phyloP scores from a whole-genome alignment of 1,284 basidiomycete species.

The Rhodotorula sp. region DNA sequence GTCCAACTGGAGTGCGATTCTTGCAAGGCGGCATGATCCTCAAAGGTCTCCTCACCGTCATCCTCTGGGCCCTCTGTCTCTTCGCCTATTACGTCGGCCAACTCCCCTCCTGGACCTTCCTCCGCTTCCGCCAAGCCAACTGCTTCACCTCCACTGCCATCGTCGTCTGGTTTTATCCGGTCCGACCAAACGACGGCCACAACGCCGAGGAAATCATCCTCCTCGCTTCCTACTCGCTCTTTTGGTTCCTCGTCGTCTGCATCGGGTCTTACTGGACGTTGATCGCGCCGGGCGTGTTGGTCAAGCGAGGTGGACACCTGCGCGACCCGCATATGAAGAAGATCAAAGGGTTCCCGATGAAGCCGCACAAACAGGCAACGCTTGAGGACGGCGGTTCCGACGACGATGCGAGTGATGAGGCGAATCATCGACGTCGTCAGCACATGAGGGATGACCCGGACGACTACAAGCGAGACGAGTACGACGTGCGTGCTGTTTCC shows the following conservation, averaged over 20 bases:
- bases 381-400: background rate
- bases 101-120: constrained; percentile 17
- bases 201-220: background rate
- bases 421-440: background rate
- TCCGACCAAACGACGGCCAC: constrained; percentile 5
- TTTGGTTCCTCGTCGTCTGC: constrained; percentile 28
- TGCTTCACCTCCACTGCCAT: constrained; percentile 23
- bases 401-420: background rate
- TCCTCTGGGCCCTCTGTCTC: constrained; percentile 32
- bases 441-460: constrained; percentile 3
- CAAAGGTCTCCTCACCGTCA: constrained; percentile 22
- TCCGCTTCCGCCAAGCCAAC: constrained; percentile 32
- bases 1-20: constrained; percentile 21
- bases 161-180: constrained; percentile 28
- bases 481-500: background rate
- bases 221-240: constrained; percentile 19
- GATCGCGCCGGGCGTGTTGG: constrained; percentile 28
- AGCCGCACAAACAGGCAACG: background rate
- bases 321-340: constrained; percentile 23
- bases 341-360: constrained; percentile 12
- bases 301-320: constrained; percentile 22
- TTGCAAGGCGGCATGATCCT: constrained; percentile 31
- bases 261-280: constrained; percentile 35
- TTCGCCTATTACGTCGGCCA: constrained; percentile 20
- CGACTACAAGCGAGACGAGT: constrained; percentile 16